A percentile compares a stretch with the other conserved stretches of the same genome.
These are phyloP conservation scores for Metschnikowia lochheadii DNA, from an alignment of 805 yeast genomes.

Conservation along the genomic window DNA sequence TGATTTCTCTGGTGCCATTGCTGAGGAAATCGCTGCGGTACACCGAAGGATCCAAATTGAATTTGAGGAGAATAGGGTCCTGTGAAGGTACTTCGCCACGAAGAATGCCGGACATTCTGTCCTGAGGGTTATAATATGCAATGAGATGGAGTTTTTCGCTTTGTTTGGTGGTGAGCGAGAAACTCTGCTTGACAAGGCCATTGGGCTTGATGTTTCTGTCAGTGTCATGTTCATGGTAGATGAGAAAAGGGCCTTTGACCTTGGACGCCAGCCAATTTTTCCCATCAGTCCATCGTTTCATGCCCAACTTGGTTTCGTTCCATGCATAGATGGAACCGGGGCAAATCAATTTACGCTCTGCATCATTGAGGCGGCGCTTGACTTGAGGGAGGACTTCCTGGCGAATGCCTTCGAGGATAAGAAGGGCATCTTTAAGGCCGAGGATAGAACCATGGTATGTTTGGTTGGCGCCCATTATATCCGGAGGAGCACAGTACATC, in stretches of 20 bases:
- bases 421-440: conserved; percentile 57
- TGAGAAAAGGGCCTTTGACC: conserved; percentile 57
- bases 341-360: conserved; percentile 49
- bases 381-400: conserved; percentile 54
- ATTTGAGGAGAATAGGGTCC: conserved; percentile 22
- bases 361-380: conserved; percentile 52
- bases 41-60: conserved; percentile 18
- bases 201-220: conserved; percentile 29
- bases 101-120: conserved; percentile 17
- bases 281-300: conserved; percentile 80
- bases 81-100: conserved; percentile 19
- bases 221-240: conserved; percentile 58
- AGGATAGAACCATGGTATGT: conserved; percentile 60
- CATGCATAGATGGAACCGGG: conserved; percentile 65
- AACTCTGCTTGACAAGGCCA: conserved; percentile 64
- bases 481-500: conserved; percentile 3
- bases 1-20: conserved; percentile 2
- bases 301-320: conserved; percentile 68
- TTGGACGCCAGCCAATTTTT: conserved; percentile 69
- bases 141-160: conserved; percentile 58
- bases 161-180: conserved; percentile 50
- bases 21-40: conserved; percentile 10
- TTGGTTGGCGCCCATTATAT: conserved; percentile 22
- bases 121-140: conserved; percentile 37
- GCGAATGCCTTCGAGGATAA: conserved; percentile 63